phyloP scores from a whole-genome alignment of 208 protist species.

The Porcisia deanei region DNA sequence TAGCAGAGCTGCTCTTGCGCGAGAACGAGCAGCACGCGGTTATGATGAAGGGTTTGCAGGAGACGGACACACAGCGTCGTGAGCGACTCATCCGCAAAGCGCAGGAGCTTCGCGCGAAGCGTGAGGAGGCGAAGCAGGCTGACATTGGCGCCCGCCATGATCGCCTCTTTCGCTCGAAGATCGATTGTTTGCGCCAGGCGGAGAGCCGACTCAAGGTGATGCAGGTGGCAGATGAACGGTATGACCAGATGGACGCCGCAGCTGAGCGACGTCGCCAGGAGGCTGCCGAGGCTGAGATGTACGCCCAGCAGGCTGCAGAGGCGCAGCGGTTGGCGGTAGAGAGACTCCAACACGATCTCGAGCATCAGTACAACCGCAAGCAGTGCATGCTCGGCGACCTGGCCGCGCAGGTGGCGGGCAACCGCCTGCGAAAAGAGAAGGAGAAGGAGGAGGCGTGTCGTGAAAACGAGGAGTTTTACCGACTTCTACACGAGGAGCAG shows the following conservation, averaged over 20 bases:
- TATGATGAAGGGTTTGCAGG: conserved; percentile 72
- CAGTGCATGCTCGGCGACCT: conserved; percentile 58
- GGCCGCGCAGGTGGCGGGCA: conserved; percentile 74
- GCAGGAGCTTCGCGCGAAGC: conserved; percentile 60
- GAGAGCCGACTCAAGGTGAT: conserved; percentile 87
- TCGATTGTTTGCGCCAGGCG: conserved; percentile 76
- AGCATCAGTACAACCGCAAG: conserved; percentile 43
- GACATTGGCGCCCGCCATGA: conserved; percentile 64
- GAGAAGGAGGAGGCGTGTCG: conserved; percentile 36
- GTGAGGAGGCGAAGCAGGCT: conserved; percentile 51
- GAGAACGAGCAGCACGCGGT: conserved; percentile 63
- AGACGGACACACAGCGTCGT: conserved; percentile 85
- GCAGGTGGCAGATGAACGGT: conserved; percentile 79
- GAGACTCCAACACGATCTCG: conserved; percentile 65
- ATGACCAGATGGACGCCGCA: conserved; percentile 59
- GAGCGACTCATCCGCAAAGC: conserved; percentile 82
- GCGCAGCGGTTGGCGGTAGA: conserved; percentile 61
- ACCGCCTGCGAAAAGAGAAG: conserved; percentile 45
- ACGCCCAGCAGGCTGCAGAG: conserved; percentile 71
- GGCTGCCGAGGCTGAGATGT: conserved; percentile 60
- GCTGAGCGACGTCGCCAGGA: conserved; percentile 45
- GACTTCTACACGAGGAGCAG: conserved; percentile 72
- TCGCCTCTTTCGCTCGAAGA: conserved; percentile 77
- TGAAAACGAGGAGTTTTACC: conserved; percentile 70
- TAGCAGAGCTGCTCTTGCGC: conserved; percentile 63